These are phyloP conservation scores for Stephanodiscus triporus DNA, from an alignment of 108 stramenopile genomes.

Conservation along the genomic window DNA sequence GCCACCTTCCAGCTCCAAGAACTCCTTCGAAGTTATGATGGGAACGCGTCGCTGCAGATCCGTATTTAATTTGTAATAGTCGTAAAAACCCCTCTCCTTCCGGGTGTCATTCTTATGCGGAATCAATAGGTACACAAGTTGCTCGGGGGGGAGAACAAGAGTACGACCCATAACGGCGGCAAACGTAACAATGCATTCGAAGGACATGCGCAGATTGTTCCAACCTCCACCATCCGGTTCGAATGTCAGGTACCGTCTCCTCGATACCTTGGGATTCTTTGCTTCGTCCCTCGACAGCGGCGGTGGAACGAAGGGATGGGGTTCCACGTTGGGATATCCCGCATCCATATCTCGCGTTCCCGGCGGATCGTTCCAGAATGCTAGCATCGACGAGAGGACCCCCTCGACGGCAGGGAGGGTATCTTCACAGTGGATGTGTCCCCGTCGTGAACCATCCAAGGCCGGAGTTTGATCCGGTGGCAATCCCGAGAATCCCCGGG, in stretches of 20 bases:
- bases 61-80: conserved; percentile 42
- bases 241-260: conserved; percentile 63
- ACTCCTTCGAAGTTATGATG: conserved; percentile 64
- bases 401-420: conserved; percentile 37
- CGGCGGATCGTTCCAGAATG: conserved; percentile 80
- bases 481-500: conserved; percentile 71
- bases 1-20: conserved; percentile 53
- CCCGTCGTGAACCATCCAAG: conserved; percentile 53
- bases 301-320: conserved; percentile 35
- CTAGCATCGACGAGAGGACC: conserved; percentile 55
- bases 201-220: conserved; percentile 82
- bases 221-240: conserved; percentile 80
- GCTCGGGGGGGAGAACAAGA: conserved; percentile 85
- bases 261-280: conserved; percentile 2
- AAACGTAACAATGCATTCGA: conserved; percentile 79
- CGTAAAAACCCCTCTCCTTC: conserved; percentile 47
- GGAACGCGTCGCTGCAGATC: conserved; percentile 57
- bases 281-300: conserved; percentile 14
- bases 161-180: conserved; percentile 83
- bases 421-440: conserved; percentile 36
- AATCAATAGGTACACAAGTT: conserved; percentile 72
- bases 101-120: conserved; percentile 43
- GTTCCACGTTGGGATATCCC: conserved; percentile 45
- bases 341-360: conserved; percentile 56
- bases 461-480: conserved; percentile 36